phyloP scores from a whole-genome alignment of 192 early-diverging fungal genomes.

The Gonapodya prolifera region DNA sequence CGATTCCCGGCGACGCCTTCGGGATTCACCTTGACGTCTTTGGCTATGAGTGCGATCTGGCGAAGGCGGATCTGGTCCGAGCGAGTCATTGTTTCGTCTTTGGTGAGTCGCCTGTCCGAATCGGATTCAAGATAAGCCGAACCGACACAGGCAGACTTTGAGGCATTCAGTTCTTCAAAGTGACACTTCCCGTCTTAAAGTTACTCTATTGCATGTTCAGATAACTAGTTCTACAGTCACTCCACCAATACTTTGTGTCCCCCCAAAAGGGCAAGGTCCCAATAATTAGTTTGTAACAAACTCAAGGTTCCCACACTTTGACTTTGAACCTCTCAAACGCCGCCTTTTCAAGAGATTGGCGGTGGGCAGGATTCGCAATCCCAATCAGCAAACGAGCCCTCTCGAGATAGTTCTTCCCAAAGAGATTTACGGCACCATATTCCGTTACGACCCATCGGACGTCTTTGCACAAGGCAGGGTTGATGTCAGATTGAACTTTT shows the following conservation, averaged over 20 bases:
- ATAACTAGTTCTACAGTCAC: no score
- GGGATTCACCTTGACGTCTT: not conserved
- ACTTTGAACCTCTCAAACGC: conserved; percentile 28
- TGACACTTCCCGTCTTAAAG: no score
- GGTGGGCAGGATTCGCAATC: conserved; percentile 34
- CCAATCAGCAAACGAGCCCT: conserved; percentile 28
- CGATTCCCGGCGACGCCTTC: not conserved
- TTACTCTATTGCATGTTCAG: no score
- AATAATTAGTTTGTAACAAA: not conserved
- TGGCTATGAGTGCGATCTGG: not conserved
- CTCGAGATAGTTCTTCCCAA: conserved; percentile 33
- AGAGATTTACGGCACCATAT: conserved; percentile 25
- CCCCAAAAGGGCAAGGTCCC: no score
- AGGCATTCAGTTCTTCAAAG: no score
- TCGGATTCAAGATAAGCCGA: no score
- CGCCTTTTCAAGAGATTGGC: conserved; percentile 18
- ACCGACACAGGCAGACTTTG: no score
- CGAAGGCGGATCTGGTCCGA: not conserved
- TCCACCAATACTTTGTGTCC: no score
- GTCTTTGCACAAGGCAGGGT: conserved; percentile 12
- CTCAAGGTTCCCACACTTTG: conserved; percentile 7
- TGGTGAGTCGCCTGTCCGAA: no score
- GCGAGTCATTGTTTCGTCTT: not conserved
- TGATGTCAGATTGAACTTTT: not conserved
- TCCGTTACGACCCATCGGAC: conserved; percentile 35